Conservation (phyloP, 2,329 filamentous ascomycete species). For the Ophiostoma populinum region DNA sequence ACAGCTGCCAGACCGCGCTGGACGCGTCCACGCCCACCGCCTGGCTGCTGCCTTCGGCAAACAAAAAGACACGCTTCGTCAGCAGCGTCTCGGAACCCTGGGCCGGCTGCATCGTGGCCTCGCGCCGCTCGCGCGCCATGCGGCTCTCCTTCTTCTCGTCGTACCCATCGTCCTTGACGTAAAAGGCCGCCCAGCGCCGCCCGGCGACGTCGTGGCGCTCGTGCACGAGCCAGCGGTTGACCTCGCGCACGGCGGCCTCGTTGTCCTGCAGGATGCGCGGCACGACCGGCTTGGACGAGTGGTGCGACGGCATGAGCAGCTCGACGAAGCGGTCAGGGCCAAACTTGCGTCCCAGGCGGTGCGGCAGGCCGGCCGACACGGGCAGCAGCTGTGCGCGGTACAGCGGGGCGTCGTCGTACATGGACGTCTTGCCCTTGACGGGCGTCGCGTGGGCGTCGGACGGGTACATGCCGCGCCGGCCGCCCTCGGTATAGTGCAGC, state of each 20-base stretch:
- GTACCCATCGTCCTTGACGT: slow-evolving; percentile 19
- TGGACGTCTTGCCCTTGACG: slow-evolving; percentile 11
- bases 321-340: slow-evolving; percentile 42
- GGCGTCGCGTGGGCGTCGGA: background rate
- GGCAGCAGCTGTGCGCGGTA: slow-evolving; percentile 31
- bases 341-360: slow-evolving; percentile 37
- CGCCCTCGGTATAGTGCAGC: slow-evolving; percentile 19
- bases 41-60: slow-evolving; percentile 39
- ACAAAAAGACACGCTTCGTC: slow-evolving; percentile 32
- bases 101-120: slow-evolving; percentile 17
- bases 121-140: slow-evolving; percentile 13
- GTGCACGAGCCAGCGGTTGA: slow-evolving; percentile 25
- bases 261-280: slow-evolving; percentile 17
- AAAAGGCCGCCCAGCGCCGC: slow-evolving; percentile 32
- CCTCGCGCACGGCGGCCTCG: slow-evolving; percentile 15
- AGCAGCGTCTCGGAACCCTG: slow-evolving; percentile 16
- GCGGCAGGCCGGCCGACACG: slow-evolving; percentile 28
- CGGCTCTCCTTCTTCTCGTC: slow-evolving; percentile 18
- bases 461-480: background rate
- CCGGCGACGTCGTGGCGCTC: slow-evolving; percentile 26
- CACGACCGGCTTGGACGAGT: slow-evolving; percentile 12
- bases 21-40: no score
- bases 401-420: slow-evolving; percentile 17
- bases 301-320: slow-evolving; percentile 30
- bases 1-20: no score